Base-by-base conservation (phyloP, 2,329 filamentous ascomycete species). In the Fusarium devonianum region DNA sequence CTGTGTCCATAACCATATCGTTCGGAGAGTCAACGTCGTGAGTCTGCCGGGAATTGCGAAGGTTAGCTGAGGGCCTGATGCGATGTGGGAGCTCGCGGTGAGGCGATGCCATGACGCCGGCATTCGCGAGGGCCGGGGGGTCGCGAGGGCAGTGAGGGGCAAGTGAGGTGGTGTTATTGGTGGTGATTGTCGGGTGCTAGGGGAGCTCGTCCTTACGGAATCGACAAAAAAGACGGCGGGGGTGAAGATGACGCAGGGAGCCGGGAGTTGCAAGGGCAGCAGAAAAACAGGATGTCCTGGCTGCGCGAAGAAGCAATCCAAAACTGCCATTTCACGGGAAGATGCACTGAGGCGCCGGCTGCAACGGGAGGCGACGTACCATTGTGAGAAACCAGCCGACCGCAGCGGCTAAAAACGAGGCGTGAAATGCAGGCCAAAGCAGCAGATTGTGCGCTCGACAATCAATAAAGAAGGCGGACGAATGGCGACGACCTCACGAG, bases 21-120 rank as follows among this genome's bases (percentile, higher is more conserved):
- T 78, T 82, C 11, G 79, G 80, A 40, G 80, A 82, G 55, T 79
- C 76, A 43, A 80, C 73, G 66, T 79, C 78, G 71, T 79, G 79
- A 65, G 75, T 78, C 77, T 82, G 68, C 8, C 50, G 53, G 36
- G 32, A 37, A 42, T 39, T 25, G 33, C 38, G 32, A 28, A 39
- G 40, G 67, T 72, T 52, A 72, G 69, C 56, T 50, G 23, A 30
- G 19, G 34, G 19, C 50, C 32, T 54, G 29, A 12, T 36, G 49
- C 59, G 59, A 47, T 48, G 48, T 10, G 59, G 56, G 11, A 68
- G 56, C 28, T 49, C 39, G 29, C 34, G 53, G 28, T 29, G 40
- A 52, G 45, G 34, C 13, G 41, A 53, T 30, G 50, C 38, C 60
- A 65, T 67, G 53, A 53, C 58, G 48, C 56, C 36, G 51, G 47